Conservation (phyloP, 495 filamentous ascomycete species). For the Diplogelasinospora grovesii region DNA sequence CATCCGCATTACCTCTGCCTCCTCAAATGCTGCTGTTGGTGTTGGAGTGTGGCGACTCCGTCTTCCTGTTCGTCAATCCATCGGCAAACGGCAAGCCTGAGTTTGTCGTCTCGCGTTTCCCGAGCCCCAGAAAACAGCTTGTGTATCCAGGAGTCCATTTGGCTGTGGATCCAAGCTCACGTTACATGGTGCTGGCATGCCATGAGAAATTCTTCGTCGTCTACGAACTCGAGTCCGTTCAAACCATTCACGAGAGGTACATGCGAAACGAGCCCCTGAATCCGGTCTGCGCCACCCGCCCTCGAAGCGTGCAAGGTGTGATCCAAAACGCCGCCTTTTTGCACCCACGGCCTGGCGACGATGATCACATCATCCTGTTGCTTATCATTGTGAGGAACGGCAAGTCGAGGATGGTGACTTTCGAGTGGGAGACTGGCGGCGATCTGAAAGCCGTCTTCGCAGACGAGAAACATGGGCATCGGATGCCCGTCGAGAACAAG, state of each 20-base stretch:
- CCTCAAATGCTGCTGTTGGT: slow-evolving; percentile 72
- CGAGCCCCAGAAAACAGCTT: slow-evolving; percentile 47
- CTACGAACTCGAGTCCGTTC: slow-evolving; percentile 52
- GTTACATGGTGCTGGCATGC: slow-evolving; percentile 41
- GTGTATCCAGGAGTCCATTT: slow-evolving; percentile 62
- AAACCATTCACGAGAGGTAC: slow-evolving; percentile 37
- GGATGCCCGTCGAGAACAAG: slow-evolving; percentile 52
- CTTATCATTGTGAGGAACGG: slow-evolving; percentile 58
- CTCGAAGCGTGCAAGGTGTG: slow-evolving; percentile 58
- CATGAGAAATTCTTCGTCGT: slow-evolving; percentile 44
- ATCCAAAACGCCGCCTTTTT: slow-evolving; percentile 88
- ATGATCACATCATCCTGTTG: slow-evolving; percentile 66
- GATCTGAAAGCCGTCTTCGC: slow-evolving; percentile 25
- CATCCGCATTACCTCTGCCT: slow-evolving; percentile 39
- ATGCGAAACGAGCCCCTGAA: slow-evolving; percentile 23
- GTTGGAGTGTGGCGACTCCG: slow-evolving; percentile 58
- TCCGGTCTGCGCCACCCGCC: slow-evolving; percentile 44
- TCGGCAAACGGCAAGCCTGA: slow-evolving; percentile 36
- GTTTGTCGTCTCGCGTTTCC: slow-evolving; percentile 54
- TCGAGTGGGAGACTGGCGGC: slow-evolving; percentile 62
- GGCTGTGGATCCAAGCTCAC: slow-evolving; percentile 67
- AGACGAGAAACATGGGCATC: slow-evolving; percentile 40
- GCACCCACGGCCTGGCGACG: slow-evolving; percentile 57
- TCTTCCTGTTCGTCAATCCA: slow-evolving; percentile 61
- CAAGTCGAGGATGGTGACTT: slow-evolving; percentile 58